Percentiles rank a stretch among this genome's conserved stretches.
Conservation (phyloP, 176 grass and related monocot genomes). For the Rhynchospora pubera region DNA sequence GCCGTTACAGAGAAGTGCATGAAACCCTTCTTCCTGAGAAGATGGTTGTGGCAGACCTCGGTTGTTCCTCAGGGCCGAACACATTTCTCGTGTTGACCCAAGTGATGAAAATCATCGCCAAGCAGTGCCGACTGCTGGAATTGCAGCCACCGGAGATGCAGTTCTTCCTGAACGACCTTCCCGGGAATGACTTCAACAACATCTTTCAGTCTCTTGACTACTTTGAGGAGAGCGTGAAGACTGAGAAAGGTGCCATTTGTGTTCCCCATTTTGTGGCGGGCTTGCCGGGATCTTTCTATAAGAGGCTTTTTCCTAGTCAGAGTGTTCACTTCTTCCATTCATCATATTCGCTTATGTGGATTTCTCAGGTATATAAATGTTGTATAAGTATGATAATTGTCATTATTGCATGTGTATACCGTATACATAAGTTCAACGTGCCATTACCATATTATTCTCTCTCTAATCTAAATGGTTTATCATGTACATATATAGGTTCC, state of each 20-base stretch:
- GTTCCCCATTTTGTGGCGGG: conserved; percentile 42
- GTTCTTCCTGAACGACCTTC: conserved; percentile 52
- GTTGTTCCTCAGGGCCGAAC: conserved; percentile 38
- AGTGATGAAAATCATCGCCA: conserved; percentile 8
- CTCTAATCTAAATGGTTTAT: no score
- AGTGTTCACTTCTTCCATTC: conserved; percentile 66
- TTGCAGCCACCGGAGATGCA: conserved; percentile 2
- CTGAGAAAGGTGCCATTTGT: background rate
- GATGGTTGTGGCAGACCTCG: conserved; percentile 36
- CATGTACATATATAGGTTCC: conserved; percentile 17
- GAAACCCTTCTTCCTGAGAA: background rate
- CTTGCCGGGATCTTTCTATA: conserved; percentile 54
- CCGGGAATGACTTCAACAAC: conserved; percentile 43
- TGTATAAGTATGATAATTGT: no score
- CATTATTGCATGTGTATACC: no score
- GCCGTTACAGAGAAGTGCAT: conserved; percentile 10
- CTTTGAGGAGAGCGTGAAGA: background rate
- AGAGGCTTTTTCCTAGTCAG: conserved; percentile 37
- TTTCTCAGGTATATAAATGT: conserved; percentile 43
- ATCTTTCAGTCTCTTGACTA: conserved; percentile 30
- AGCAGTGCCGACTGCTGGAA: background rate
- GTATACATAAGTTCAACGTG: no score
- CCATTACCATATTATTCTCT: no score
- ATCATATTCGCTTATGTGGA: conserved; percentile 48
- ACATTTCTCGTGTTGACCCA: conserved; percentile 27